Evolutionary conservation across 805 yeast species (phyloP).

Genomic region (Scheffersomyces lignosus): DNA sequence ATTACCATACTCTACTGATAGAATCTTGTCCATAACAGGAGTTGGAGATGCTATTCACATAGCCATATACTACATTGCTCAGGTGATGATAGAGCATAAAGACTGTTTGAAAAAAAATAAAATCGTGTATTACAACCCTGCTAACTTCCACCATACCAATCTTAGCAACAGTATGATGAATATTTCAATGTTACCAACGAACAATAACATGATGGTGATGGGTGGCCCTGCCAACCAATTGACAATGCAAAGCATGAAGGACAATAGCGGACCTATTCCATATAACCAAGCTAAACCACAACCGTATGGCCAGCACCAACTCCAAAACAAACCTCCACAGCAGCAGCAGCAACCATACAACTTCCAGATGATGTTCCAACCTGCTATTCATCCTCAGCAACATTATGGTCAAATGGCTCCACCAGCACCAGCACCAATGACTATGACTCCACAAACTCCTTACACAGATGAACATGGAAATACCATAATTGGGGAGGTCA

Average conservation of each 20-base stretch:
- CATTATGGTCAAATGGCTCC: conserved; percentile 17
- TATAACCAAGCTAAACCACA: conserved; percentile 9
- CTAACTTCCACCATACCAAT: conserved; percentile 28
- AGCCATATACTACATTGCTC: conserved; percentile 73
- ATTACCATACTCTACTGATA: conserved; percentile 75
- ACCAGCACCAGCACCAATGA: conserved; percentile 15
- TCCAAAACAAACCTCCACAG: conserved; percentile 6
- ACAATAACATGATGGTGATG: conserved; percentile 20
- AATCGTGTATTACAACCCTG: conserved; percentile 59
- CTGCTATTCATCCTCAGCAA: conserved; percentile 33
- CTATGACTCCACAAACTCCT: conserved; percentile 31
- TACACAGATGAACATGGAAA: conserved; percentile 47
- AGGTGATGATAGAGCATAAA: conserved; percentile 62
- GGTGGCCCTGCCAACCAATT: conserved; percentile 15
- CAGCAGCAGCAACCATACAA: conserved; percentile 29
- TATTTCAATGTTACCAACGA: conserved; percentile 22
- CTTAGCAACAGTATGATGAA: conserved; percentile 16
- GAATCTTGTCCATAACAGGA: conserved; percentile 68
- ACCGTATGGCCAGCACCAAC: conserved; percentile 9
- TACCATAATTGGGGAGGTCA: conserved; percentile 44
- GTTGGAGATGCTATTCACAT: conserved; percentile 87
- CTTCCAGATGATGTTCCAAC: conserved; percentile 43
- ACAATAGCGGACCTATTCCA: conserved; percentile 2
- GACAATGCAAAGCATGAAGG: conserved; percentile 13
- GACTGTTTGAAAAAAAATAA: conserved; percentile 53